Evolutionary conservation across 305 asterid species (phyloP).

Genomic region (Solanum hybrid): DNA sequence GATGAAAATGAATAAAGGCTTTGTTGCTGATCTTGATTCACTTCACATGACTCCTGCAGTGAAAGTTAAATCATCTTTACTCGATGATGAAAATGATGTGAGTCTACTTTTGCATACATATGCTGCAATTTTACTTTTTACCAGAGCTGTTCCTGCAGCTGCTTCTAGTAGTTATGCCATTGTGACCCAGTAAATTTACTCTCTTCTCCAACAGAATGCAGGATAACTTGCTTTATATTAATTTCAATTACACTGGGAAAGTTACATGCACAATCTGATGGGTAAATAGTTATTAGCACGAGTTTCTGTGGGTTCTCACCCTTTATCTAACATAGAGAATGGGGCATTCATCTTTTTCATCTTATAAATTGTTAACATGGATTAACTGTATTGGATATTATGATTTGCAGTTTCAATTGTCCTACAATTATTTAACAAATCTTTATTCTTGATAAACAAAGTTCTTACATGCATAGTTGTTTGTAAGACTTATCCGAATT

Average conservation of each 20-base stretch:
- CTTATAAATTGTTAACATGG: background rate
- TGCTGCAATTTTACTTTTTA: background rate
- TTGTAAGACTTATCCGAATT: constrained; percentile 5
- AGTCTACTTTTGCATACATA: constrained; percentile 8
- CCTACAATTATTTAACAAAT: background rate
- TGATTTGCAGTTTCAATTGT: background rate
- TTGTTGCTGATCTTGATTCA: constrained; percentile 71
- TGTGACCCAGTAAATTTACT: background rate
- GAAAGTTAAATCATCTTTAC: constrained; percentile 57
- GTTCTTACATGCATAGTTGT: background rate
- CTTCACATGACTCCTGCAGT: constrained; percentile 70
- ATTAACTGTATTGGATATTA: background rate
- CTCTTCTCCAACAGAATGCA: background rate
- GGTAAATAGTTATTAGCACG: background rate
- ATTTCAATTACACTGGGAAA: background rate
- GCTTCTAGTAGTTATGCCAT: background rate
- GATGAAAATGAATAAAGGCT: constrained; percentile 90
- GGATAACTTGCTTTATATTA: background rate
- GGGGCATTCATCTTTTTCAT: background rate
- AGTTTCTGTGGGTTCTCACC: background rate
- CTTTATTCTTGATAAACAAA: background rate
- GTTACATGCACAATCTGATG: background rate
- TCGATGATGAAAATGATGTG: constrained; percentile 38
- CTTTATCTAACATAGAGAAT: background rate
- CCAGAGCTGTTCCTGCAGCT: background rate